These are phyloP conservation scores for Ammopiptanthus mongolicus DNA, from an alignment of 306 rosid species.

Conservation along the genomic window DNA sequence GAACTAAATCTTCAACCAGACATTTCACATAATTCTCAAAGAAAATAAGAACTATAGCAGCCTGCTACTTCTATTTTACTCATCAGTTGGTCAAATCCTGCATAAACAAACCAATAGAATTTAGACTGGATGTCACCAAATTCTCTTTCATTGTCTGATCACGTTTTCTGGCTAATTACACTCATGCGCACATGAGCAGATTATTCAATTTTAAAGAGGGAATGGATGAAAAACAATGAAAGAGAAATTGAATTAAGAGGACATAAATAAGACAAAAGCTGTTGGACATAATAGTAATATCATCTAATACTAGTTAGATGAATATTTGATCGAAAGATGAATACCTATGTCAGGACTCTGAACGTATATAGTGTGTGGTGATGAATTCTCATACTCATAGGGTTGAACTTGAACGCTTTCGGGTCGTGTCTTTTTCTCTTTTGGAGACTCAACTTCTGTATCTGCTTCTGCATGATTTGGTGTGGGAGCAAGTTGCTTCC, in stretches of 20 bases:
- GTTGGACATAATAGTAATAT: background rate
- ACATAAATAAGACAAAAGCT: background rate
- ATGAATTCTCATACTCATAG: constrained; percentile 33
- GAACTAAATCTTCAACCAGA: background rate
- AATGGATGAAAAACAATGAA: background rate
- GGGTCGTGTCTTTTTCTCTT: constrained; percentile 37
- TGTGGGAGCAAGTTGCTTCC: constrained; percentile 43
- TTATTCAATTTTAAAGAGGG: background rate
- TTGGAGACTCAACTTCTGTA: constrained; percentile 47
- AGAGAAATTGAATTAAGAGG: background rate
- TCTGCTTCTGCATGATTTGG: constrained; percentile 34
- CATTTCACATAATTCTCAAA: background rate
- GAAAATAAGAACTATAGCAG: constrained; percentile 29
- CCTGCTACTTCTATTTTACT: constrained; percentile 29
- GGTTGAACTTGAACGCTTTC: constrained; percentile 23
- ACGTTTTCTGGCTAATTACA: background rate
- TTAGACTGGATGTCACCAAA: background rate
- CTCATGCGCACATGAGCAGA: background rate
- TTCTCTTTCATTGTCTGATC: background rate
- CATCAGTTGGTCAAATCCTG: constrained; percentile 42
- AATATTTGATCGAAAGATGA: background rate
- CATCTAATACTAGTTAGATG: background rate
- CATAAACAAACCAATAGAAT: background rate
- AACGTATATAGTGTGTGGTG: constrained; percentile 33
- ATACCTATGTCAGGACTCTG: constrained; percentile 48